Conservation (phyloP, 345 rosid species). For the Populus alba region DNA sequence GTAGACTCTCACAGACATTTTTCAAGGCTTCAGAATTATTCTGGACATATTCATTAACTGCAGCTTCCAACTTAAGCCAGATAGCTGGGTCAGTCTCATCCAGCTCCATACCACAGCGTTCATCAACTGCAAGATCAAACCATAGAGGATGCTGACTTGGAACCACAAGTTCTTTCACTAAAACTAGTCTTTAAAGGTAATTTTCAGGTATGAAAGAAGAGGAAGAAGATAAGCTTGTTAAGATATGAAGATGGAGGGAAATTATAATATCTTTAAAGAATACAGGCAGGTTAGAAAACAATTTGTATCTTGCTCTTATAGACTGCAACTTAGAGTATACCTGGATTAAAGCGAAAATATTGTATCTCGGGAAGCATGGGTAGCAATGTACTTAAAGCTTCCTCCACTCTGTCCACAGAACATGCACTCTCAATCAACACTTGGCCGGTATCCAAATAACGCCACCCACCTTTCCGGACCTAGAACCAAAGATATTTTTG, state of each 20-base stretch:
- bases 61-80: conserved; percentile 89
- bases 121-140: conserved; percentile 64
- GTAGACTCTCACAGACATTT: conserved; percentile 66
- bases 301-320: background rate
- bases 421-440: conserved; percentile 98
- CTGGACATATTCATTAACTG: conserved; percentile 72
- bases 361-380: conserved; percentile 93
- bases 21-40: conserved; percentile 66
- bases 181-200: background rate
- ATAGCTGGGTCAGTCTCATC: conserved; percentile 98
- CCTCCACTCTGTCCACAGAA: conserved; percentile 97
- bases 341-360: conserved; percentile 92
- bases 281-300: background rate
- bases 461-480: conserved; percentile 98
- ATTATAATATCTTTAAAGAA: background rate
- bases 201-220: conserved; percentile 1
- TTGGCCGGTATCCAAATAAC: conserved; percentile 96
- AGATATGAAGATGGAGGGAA: background rate
- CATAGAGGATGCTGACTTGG: conserved; percentile 12
- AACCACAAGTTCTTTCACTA: conserved; percentile 12
- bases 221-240: background rate
- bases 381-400: conserved; percentile 89
- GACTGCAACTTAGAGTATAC: conserved; percentile 18
- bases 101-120: conserved; percentile 95
- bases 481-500: conserved; percentile 23